phyloP scores from a whole-genome alignment of 768 basidiomycete species.

The Phlegmacium glaucopus region DNA sequence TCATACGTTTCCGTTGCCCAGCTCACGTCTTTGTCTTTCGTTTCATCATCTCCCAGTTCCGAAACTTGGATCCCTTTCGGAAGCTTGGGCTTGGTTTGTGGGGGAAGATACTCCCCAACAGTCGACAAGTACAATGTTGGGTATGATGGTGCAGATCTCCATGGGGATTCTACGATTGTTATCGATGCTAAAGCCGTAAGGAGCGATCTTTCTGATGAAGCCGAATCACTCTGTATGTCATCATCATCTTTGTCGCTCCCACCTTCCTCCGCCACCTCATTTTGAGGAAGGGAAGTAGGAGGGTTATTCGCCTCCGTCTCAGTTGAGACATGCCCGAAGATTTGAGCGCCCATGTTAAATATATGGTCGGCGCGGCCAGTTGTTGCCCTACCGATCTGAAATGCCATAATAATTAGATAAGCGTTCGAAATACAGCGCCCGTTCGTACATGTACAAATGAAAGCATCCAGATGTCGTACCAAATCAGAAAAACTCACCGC shows the following conservation, averaged over 20 bases:
- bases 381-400: slow-evolving; percentile 7
- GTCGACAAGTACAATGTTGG: slow-evolving; percentile 74
- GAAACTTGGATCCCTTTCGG: slow-evolving; percentile 42
- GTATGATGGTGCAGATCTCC: slow-evolving; percentile 65
- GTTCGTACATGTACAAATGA: too few species aligned
- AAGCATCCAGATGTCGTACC: neutral
- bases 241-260: slow-evolving; percentile 14
- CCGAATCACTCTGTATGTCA: slow-evolving; percentile 29
- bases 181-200: slow-evolving; percentile 55
- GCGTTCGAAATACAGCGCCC: too few species aligned
- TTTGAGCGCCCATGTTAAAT: slow-evolving; percentile 62
- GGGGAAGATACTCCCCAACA: slow-evolving; percentile 65
- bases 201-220: slow-evolving; percentile 42
- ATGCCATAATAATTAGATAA: too few species aligned
- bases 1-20: slow-evolving; percentile 81
- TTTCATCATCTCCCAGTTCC: slow-evolving; percentile 28
- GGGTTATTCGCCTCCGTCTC: neutral
- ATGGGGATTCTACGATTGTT: slow-evolving; percentile 58
- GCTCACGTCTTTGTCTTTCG: slow-evolving; percentile 28
- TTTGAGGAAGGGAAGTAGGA: neutral
- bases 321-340: slow-evolving; percentile 47
- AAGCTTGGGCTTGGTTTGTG: slow-evolving; percentile 46
- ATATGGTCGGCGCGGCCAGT: slow-evolving; percentile 8
- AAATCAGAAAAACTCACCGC: slow-evolving; percentile 13
- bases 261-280: neutral